Percentiles rank a stretch among this genome's conserved stretches.
phyloP scores from a whole-genome alignment of 2,329 filamentous ascomycete species.

The Nothophaeocryptopus gaeumannii region DNA sequence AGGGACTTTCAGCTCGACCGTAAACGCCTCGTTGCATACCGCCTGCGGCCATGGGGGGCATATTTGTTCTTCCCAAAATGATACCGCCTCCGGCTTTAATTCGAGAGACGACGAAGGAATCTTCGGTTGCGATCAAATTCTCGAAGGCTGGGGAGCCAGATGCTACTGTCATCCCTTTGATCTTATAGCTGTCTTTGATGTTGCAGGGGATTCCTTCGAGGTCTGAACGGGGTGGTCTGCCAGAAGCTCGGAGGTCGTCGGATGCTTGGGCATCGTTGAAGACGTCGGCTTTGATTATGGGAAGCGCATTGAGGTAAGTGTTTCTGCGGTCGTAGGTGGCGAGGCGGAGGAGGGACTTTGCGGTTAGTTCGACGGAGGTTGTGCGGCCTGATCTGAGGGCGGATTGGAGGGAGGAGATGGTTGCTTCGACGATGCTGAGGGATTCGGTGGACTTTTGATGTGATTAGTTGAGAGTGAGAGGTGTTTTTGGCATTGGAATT shows the following conservation, averaged over 20 bases:
- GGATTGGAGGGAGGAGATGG: constrained; percentile 40
- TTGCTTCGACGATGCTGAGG: constrained; percentile 39
- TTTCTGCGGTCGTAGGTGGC: constrained; percentile 42
- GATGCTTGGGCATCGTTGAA: constrained; percentile 48
- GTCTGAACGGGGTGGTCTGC: constrained; percentile 31
- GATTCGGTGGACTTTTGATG: no score
- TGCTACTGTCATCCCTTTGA: constrained; percentile 50
- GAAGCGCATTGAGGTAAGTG: constrained; percentile 43
- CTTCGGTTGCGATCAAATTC: constrained; percentile 47
- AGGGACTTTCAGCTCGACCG: constrained; percentile 54
- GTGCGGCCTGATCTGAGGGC: constrained; percentile 39
- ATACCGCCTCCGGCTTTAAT: constrained; percentile 50
- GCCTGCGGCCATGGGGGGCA: constrained; percentile 58
- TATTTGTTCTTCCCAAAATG: constrained; percentile 55
- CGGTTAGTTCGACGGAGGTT: constrained; percentile 45
- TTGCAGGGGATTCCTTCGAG: constrained; percentile 57
- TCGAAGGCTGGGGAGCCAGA: constrained; percentile 54
- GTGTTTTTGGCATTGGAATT: no score
- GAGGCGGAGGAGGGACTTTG: constrained; percentile 47
- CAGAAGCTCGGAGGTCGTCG: constrained; percentile 43
- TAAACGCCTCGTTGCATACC: constrained; percentile 57
- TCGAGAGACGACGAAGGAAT: constrained; percentile 48
- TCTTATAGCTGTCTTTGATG: constrained; percentile 56
- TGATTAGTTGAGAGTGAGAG: no score
- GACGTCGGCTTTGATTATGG: constrained; percentile 44